Base-by-base conservation (phyloP, 768 basidiomycete genomes). In the Suillus clintonianus region DNA sequence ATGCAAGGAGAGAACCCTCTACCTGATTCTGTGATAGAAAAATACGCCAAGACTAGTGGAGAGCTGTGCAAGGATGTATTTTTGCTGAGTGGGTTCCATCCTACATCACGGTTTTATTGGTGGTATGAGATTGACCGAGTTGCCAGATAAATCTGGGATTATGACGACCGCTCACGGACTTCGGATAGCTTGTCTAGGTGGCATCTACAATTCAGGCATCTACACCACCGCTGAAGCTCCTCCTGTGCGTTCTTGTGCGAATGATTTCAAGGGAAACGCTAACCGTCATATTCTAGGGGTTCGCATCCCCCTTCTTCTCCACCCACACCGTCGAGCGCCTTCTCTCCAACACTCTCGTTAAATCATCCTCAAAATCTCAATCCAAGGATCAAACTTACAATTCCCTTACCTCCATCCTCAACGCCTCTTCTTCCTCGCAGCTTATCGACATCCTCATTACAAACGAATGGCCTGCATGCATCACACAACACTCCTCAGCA, bases 121-220 rank as follows among this genome's bases (percentile, higher is more conserved):
- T 32, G 24, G 36, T 14, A 34, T 51, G 48, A 45, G 17, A 36
- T 60, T 66, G 62, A 70, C 62, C 57, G 19, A 60, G 27, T 43
- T n/a, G 37, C 45, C 65, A 95, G 94, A 84, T 75, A 95, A 95
- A 79, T 93, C 93, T 15, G 89, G 88, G 10, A 83, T 91, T 5
- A 78, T 96, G 47, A 91, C 86, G 3, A 95, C 93, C 13, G 85
- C 89, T 9, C 86, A 89, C 69, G 91, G 91, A 10, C 80, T 96
- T 30, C 87, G 90, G 63, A 92, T 97, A 72, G 94, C 89, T 24
- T 94, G 93, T 74, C 79, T 96, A 11, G 94, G 92, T 45, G 94
- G 95, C 5, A 79, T 81, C 42, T 94, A 89, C 70, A 88, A 93
- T 51, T 76, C 83, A 41, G 82, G 80, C 19, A 78, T 89, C 27